Evolutionary conservation across 495 filamentous ascomycete genomes (phyloP), one percentile per base, ranked within the genome.

Genomic region (Penicillium antarcticum): DNA sequence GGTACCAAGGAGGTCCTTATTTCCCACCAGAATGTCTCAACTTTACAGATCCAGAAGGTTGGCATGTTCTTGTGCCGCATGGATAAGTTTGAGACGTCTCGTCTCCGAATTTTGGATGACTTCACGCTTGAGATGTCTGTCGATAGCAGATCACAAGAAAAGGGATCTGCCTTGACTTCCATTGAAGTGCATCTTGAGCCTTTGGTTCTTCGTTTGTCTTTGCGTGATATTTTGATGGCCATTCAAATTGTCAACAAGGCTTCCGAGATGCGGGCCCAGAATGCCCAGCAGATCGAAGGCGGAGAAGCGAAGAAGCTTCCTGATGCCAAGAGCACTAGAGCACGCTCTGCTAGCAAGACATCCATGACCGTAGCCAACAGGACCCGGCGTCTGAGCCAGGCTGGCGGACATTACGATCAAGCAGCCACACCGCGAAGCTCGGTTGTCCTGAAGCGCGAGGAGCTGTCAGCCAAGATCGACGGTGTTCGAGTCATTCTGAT

Each of bases 1-100:
- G 87, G 91, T 14, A 96, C 90, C 8, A 97, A 97, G 66, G 89
- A 98, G 62, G 82, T 97, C 5, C 77, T 97, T 6, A 75, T 97
- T 10, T 94, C 94, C 12, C 88, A 94, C 61, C 94, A 98, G 68
- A 89, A 97, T 72, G 90, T 92, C 18, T 79, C 91, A 42, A 96
- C 95, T 9, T 76, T 98, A 49, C 95, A 97, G 60, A 80, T 97
- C 8, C 87, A 87, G 32, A 83, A 96, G 60, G 84, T 97, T 39
- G 95, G 94, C 48, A 97, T 98, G 92, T 98, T 97, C 69, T 74
- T 98, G 32, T 98, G 94, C 64, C 88, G 94, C 23, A 97, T 98
- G 95, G 94, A 98, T 63, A 87, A 87, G 53, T 95, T 96, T 55
- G 92, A 96, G 48, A 89, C 85, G 14, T 87, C 82, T 44, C 80